Conservation (phyloP, 805 yeast genomes). For the Ogataea trehaloabstinens region DNA sequence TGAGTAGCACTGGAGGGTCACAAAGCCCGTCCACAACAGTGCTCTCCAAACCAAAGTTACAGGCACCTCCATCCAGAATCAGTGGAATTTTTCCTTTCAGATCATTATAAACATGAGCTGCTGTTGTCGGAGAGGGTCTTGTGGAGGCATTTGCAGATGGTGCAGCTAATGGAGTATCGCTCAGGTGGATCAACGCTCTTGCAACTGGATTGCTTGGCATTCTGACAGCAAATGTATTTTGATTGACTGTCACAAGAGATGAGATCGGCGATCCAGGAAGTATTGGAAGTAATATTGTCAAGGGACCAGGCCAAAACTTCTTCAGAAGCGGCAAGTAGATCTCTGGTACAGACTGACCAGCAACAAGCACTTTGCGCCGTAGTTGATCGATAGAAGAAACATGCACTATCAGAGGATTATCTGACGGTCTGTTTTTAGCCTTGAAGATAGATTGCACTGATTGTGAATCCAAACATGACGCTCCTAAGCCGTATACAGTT, state of each 20-base stretch:
- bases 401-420: conserved; percentile 91
- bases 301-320: conserved; percentile 94
- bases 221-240: conserved; percentile 88
- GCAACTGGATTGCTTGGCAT: conserved; percentile 88
- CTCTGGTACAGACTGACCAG: conserved; percentile 54
- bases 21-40: conserved; percentile 92
- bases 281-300: conserved; percentile 79
- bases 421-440: conserved; percentile 93
- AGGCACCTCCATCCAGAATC: conserved; percentile 88
- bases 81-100: conserved; percentile 75
- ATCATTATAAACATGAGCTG: conserved; percentile 82
- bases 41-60: conserved; percentile 87
- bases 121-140: conserved; percentile 88
- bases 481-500: conserved; percentile 96
- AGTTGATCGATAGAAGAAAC: conserved; percentile 77
- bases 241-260: conserved; percentile 76
- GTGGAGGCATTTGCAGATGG: conserved; percentile 98
- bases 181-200: conserved; percentile 77
- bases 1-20: conserved; percentile 77
- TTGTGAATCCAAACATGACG: conserved; percentile 70
- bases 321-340: conserved; percentile 63
- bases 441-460: conserved; percentile 74
- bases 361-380: conserved; percentile 50
- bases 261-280: conserved; percentile 51
- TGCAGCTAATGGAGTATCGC: conserved; percentile 92